Evolutionary conservation across 1,139 yeast genomes (phyloP).

Genomic region (Hansenula sp.): DNA sequence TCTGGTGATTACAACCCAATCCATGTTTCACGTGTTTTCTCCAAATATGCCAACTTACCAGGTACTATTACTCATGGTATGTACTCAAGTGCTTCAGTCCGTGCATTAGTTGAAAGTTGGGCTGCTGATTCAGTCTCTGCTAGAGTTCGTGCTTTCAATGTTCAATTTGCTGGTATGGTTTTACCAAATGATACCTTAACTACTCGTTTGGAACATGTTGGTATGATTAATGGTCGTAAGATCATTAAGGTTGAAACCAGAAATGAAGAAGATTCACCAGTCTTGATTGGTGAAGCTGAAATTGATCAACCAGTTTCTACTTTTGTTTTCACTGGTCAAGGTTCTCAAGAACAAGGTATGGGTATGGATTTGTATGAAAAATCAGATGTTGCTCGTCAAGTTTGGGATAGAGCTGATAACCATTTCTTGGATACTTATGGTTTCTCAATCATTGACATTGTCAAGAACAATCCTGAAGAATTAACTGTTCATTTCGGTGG

Average conservation of each 20-base stretch:
- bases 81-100: slow-evolving; percentile 95
- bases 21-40: slow-evolving; percentile 93
- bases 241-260: slow-evolving; percentile 87
- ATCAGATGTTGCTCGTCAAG: slow-evolving; percentile 88
- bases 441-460: slow-evolving; percentile 93
- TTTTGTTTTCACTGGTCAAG: slow-evolving; percentile 98
- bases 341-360: slow-evolving; percentile 99
- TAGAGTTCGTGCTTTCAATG: slow-evolving; percentile 92
- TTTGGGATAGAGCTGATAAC: slow-evolving; percentile 96
- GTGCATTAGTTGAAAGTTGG: slow-evolving; percentile 95
- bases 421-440: slow-evolving; percentile 95
- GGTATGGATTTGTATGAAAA: slow-evolving; percentile 97
- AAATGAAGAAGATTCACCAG: slow-evolving; percentile 77
- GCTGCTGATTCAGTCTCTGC: slow-evolving; percentile 97
- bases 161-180: slow-evolving; percentile 94
- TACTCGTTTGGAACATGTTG: slow-evolving; percentile 89
- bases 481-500: slow-evolving; percentile 97
- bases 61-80: slow-evolving; percentile 99
- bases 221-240: slow-evolving; percentile 99
- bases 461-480: slow-evolving; percentile 92
- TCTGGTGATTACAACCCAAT: slow-evolving; percentile 99
- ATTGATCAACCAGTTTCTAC: slow-evolving; percentile 97
- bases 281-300: slow-evolving; percentile 93
- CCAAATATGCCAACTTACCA: slow-evolving; percentile 87
- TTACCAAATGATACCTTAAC: slow-evolving; percentile 89